A percentile compares a stretch with the other conserved stretches of the same genome.
phyloP scores from a whole-genome alignment of 1,284 basidiomycete genomes.

The Wallemia ichthyophaga region DNA sequence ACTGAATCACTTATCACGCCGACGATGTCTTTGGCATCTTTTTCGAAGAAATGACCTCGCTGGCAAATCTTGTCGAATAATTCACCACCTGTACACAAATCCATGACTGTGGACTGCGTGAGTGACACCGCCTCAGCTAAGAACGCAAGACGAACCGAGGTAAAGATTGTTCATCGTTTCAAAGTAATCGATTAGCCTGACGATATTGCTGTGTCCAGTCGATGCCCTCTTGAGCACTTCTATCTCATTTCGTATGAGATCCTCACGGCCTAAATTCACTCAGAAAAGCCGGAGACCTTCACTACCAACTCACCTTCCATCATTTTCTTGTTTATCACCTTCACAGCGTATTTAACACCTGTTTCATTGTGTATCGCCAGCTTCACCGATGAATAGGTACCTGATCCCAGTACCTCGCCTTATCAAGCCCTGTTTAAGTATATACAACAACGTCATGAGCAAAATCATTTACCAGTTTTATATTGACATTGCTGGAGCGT shows the following conservation, averaged over 20 bases:
- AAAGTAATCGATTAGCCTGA: constrained; percentile 85
- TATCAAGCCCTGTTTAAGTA: background rate
- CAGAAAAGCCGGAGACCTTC: constrained; percentile 24
- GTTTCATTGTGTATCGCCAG: constrained; percentile 12
- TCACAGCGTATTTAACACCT: constrained; percentile 21
- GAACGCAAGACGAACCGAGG: constrained; percentile 1
- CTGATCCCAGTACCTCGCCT: background rate
- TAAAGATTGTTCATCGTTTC: constrained; percentile 90
- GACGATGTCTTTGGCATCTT: constrained; percentile 68
- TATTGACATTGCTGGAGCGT: background rate
- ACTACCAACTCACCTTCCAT: constrained; percentile 28
- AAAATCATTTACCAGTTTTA: background rate
- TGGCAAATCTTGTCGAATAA: constrained; percentile 96
- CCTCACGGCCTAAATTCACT: background rate
- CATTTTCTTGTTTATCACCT: constrained; percentile 59
- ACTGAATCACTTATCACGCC: constrained; percentile 64
- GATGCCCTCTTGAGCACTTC: constrained; percentile 80
- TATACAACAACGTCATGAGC: no score
- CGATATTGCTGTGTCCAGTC: constrained; percentile 61
- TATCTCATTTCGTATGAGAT: constrained; percentile 82
- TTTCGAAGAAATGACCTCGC: constrained; percentile 87
- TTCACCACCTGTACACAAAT: constrained; percentile 90
- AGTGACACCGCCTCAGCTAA: background rate
- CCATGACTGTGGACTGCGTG: constrained; percentile 31
- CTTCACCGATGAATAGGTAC: background rate